phyloP scores from a whole-genome alignment of 2,329 filamentous ascomycete species.

The Hirsutella minnesotensis region DNA sequence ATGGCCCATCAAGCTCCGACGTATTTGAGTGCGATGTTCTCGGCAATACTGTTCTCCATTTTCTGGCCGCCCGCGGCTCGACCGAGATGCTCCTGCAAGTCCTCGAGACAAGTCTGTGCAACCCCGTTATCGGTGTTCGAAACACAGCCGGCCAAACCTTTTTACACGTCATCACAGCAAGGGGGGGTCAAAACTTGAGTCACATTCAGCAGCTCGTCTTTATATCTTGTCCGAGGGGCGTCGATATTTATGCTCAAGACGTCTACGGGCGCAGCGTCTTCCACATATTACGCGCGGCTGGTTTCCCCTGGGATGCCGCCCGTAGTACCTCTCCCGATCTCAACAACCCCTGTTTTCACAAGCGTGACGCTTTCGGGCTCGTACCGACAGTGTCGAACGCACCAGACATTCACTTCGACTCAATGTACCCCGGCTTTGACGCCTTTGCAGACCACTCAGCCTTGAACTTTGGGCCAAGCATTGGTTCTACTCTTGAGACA shows the following conservation, averaged over 20 bases:
- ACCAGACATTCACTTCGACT: slow-evolving; percentile 8
- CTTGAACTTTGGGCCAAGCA: slow-evolving; percentile 3
- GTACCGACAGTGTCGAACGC: slow-evolving; percentile 5
- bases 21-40: slow-evolving; percentile 24
- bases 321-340: slow-evolving; percentile 22
- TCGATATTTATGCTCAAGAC: slow-evolving; percentile 27
- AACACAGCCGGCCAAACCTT: slow-evolving; percentile 38
- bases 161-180: slow-evolving; percentile 27
- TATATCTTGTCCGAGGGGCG: slow-evolving; percentile 7
- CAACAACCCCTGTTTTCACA: slow-evolving; percentile 18
- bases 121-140: slow-evolving; percentile 11
- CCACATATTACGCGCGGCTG: slow-evolving; percentile 24
- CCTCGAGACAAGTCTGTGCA: slow-evolving; percentile 9
- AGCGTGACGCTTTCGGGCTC: slow-evolving; percentile 37
- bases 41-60: slow-evolving; percentile 35
- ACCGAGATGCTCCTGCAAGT: slow-evolving; percentile 16
- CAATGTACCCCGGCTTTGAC: slow-evolving; percentile 3
- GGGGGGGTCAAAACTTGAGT: slow-evolving; percentile 19
- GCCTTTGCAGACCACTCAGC: slow-evolving; percentile 2
- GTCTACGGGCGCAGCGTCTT: slow-evolving; percentile 41
- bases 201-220: slow-evolving; percentile 17
- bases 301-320: slow-evolving; percentile 14
- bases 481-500: slow-evolving; percentile 3
- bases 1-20: slow-evolving; percentile 4
- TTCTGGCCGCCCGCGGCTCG: slow-evolving; percentile 26